Percentiles rank a stretch among this genome's conserved stretches.
phyloP scores from a whole-genome alignment of 2,329 filamentous ascomycete genomes.

The Sporothrix schenckii region DNA sequence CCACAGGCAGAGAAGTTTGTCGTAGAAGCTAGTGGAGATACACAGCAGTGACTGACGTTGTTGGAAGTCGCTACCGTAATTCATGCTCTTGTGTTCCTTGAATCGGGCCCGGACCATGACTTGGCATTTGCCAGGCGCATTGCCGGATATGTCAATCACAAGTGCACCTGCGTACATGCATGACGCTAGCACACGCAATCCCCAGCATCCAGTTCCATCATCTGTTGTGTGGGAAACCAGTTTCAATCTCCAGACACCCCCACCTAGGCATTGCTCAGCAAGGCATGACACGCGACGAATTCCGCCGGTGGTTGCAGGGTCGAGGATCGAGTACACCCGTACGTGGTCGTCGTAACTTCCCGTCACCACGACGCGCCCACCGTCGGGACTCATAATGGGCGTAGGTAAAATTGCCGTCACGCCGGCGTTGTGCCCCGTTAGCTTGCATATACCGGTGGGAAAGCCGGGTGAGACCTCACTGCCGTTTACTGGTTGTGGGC shows the following conservation, averaged over 20 bases:
- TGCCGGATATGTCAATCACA: slow-evolving; percentile 56
- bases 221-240: slow-evolving; percentile 48
- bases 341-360: slow-evolving; percentile 91
- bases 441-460: slow-evolving; percentile 37
- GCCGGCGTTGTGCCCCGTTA: slow-evolving; percentile 68
- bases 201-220: slow-evolving; percentile 39
- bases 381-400: slow-evolving; percentile 46
- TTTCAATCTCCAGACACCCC: slow-evolving; percentile 85
- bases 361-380: slow-evolving; percentile 68
- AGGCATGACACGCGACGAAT: slow-evolving; percentile 55
- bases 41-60: slow-evolving; percentile 50
- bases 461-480: slow-evolving; percentile 23
- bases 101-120: slow-evolving; percentile 72
- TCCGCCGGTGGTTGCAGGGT: slow-evolving; percentile 48
- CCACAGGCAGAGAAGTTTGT: slow-evolving; percentile 72
- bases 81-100: slow-evolving; percentile 90
- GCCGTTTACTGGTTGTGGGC: not conserved
- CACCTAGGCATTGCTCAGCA: slow-evolving; percentile 68
- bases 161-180: slow-evolving; percentile 90
- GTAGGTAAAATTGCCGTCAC: slow-evolving; percentile 85
- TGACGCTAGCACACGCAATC: slow-evolving; percentile 68
- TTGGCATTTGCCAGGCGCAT: slow-evolving; percentile 52
- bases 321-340: slow-evolving; percentile 63
- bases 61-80: slow-evolving; percentile 80
- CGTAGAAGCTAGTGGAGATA: slow-evolving; percentile 77